Conservation (phyloP, 345 rosid species). For the Acer saccharum region DNA sequence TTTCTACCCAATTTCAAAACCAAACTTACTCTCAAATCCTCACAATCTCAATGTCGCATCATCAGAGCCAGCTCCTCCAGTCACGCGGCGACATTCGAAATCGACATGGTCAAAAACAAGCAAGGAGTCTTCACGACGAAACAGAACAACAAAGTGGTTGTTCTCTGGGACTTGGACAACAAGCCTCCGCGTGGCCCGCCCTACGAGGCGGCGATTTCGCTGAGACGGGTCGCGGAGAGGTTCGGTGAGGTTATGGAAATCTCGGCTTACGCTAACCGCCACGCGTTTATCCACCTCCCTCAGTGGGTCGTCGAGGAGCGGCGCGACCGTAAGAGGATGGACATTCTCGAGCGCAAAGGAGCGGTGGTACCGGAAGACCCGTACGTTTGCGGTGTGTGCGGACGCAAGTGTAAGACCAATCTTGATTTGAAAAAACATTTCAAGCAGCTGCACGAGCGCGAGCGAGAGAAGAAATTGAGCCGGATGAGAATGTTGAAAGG, state of each 20-base stretch:
- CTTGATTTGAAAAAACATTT: conserved; percentile 85
- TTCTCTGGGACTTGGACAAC: conserved; percentile 96
- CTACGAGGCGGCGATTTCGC: conserved; percentile 65
- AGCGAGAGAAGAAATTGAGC: conserved; percentile 82
- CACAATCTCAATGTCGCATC: conserved; percentile 10
- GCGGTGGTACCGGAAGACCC: conserved; percentile 36
- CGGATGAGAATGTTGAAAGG: conserved; percentile 81
- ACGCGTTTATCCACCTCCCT: conserved; percentile 84
- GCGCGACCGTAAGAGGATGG: conserved; percentile 53
- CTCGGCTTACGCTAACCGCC: conserved; percentile 90
- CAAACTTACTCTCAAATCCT: conserved; percentile 15
- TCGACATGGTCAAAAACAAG: conserved; percentile 83
- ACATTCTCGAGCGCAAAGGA: conserved; percentile 72
- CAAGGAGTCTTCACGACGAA: conserved; percentile 71
- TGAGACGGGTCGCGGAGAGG: conserved; percentile 55
- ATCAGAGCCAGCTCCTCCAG: conserved; percentile 29
- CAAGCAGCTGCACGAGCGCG: conserved; percentile 85
- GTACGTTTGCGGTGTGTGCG: conserved; percentile 76
- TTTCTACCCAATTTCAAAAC: conserved; percentile 8
- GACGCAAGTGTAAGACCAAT: conserved; percentile 81
- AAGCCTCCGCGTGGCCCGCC: conserved; percentile 92
- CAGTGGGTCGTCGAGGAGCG: conserved; percentile 74
- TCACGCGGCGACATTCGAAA: conserved; percentile 46
- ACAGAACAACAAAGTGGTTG: conserved; percentile 67
- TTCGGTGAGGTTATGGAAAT: conserved; percentile 77